A percentile compares a stretch with the other conserved stretches of the same genome.
Conservation (phyloP, 768 basidiomycete genomes). For the Termitomyces sp. region DNA sequence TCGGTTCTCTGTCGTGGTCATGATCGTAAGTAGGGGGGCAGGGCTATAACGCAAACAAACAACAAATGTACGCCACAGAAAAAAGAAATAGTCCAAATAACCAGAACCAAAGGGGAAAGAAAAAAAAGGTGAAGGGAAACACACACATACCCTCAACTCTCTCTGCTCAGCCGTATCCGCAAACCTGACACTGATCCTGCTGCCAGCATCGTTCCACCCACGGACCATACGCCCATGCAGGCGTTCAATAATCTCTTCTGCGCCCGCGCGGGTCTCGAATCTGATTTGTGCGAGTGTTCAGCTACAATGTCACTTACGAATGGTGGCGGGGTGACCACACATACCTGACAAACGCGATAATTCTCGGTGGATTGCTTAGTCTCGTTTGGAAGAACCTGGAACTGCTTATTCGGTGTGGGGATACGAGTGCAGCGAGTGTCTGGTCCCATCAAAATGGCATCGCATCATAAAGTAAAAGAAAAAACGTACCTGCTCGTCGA, state of each 20-base stretch:
- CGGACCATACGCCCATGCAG: conserved; percentile 78
- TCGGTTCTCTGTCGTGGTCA: conserved; percentile 48
- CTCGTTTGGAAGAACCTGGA: conserved; percentile 78
- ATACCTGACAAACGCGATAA: conserved; percentile 79
- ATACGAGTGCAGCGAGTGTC: conserved; percentile 62
- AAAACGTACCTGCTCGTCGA: conserved; percentile 55
- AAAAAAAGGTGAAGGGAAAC: neutral
- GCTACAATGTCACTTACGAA: too few relatives aligned
- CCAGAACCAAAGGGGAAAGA: too few relatives aligned
- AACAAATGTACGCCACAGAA: too few relatives aligned
- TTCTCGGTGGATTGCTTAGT: conserved; percentile 68
- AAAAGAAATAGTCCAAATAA: too few relatives aligned
- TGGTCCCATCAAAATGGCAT: conserved; percentile 21
- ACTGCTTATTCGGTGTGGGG: conserved; percentile 67
- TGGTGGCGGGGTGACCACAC: too few relatives aligned
- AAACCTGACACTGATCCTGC: conserved; percentile 74
- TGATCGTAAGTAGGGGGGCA: too few relatives aligned
- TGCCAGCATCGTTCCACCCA: conserved; percentile 73
- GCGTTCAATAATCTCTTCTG: conserved; percentile 72
- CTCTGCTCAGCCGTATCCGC: conserved; percentile 76
- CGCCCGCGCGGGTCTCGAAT: conserved; percentile 64
- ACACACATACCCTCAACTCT: conserved; percentile 62
- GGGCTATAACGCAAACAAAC: too few relatives aligned
- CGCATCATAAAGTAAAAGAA: neutral
- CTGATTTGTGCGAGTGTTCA: too few relatives aligned